A percentile compares a stretch with the other conserved stretches of the same genome.
phyloP scores from a whole-genome alignment of 2,329 filamentous ascomycete species.

The Ophiostoma sp. region DNA sequence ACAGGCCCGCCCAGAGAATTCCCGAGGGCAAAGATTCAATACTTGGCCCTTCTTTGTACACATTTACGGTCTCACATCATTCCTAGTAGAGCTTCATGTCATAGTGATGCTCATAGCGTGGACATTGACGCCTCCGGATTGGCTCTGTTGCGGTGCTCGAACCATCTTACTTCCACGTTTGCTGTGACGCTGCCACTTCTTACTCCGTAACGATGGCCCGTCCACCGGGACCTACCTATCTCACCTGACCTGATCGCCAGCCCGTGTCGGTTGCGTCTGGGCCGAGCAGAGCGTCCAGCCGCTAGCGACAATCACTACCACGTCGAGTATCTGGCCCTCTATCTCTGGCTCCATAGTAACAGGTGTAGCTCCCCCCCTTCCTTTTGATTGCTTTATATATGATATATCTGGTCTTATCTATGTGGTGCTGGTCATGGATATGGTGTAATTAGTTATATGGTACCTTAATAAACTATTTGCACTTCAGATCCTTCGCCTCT shows the following conservation, averaged over 20 bases:
- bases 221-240: too few relatives aligned
- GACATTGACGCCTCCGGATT: too few relatives aligned
- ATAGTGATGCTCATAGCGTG: too few relatives aligned
- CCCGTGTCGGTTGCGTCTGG: not conserved
- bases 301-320: not conserved
- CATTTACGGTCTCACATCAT: too few relatives aligned
- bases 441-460: not conserved
- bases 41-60: too few relatives aligned
- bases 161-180: too few relatives aligned
- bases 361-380: too few relatives aligned
- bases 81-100: too few relatives aligned
- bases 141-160: too few relatives aligned
- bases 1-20: not conserved
- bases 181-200: not conserved
- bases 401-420: not conserved
- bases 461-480: not conserved
- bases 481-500: not conserved
- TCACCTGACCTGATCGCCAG: not conserved
- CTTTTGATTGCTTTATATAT: not conserved
- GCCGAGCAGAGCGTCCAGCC: not conserved
- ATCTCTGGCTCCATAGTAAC: not conserved
- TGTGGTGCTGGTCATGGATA: not conserved
- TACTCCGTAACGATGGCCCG: too few relatives aligned
- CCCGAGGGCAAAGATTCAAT: not conserved
- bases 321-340: not conserved